Evolutionary conservation across 345 rosid species (phyloP).

Genomic region (Euphorbia peplus): DNA sequence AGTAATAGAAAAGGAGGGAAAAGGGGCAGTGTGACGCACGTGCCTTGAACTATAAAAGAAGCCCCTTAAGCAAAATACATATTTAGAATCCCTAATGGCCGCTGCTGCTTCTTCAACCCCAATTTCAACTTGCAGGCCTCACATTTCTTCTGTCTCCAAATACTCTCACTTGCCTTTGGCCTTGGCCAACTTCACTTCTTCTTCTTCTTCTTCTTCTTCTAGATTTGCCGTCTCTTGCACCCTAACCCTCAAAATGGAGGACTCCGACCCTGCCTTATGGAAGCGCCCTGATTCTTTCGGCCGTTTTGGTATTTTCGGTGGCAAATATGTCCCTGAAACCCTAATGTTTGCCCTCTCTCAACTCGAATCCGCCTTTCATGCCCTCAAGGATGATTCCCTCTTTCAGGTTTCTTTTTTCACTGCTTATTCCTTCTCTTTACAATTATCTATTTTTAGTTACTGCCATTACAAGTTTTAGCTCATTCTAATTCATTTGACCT

Average conservation of each 20-base stretch:
- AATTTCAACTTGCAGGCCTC: background rate
- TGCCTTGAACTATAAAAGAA: too few relatives aligned
- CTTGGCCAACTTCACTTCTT: constrained; percentile 16
- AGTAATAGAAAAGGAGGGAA: too few relatives aligned
- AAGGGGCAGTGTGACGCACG: too few relatives aligned
- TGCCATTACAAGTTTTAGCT: too few relatives aligned
- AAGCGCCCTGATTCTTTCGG: constrained; percentile 82
- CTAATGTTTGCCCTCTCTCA: constrained; percentile 81
- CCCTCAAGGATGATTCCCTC: constrained; percentile 52
- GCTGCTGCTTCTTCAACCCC: background rate
- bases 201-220: constrained; percentile 13
- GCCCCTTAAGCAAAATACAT: too few relatives aligned
- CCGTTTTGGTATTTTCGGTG: constrained; percentile 86
- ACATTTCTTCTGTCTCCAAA: background rate
- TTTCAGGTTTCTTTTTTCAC: constrained; percentile 53
- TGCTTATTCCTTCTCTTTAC: background rate
- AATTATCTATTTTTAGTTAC: background rate
- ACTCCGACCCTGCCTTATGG: constrained; percentile 38
- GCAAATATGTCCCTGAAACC: constrained; percentile 92
- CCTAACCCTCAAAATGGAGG: constrained; percentile 45
- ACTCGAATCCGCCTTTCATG: constrained; percentile 70
- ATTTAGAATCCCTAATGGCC: constrained; percentile 11
- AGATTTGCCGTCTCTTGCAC: constrained; percentile 45
- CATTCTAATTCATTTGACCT: too few relatives aligned
- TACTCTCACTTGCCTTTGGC: constrained; percentile 6